These are phyloP conservation scores for Aspergillus japonicus DNA, from an alignment of 2,329 filamentous ascomycete genomes.

Conservation along the genomic window DNA sequence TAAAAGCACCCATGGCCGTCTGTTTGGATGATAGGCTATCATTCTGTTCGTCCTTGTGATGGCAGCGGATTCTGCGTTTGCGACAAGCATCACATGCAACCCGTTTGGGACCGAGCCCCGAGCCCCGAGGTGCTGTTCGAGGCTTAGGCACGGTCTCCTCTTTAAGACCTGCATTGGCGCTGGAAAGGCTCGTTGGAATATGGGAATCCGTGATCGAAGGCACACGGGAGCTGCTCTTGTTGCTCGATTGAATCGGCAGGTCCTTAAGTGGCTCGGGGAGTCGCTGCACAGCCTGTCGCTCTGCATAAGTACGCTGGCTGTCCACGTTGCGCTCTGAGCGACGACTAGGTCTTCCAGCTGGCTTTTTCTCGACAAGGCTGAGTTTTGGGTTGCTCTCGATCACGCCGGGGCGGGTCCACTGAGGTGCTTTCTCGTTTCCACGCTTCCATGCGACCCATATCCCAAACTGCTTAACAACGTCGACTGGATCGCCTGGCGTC, in stretches of 20 bases:
- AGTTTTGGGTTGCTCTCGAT: constrained; percentile 51
- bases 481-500: constrained; percentile 60
- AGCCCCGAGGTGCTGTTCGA: constrained; percentile 54
- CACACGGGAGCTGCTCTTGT: constrained; percentile 19
- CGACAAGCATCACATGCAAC: constrained; percentile 63
- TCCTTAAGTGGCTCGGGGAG: constrained; percentile 29
- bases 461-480: constrained; percentile 59
- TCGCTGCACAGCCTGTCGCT: constrained; percentile 39
- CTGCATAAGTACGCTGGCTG: constrained; percentile 41
- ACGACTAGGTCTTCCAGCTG: constrained; percentile 55
- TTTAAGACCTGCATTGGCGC: constrained; percentile 23
- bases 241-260: constrained; percentile 16
- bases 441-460: constrained; percentile 68
- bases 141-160: constrained; percentile 33
- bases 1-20: constrained; percentile 31
- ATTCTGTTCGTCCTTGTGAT: constrained; percentile 58
- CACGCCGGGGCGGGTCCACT: constrained; percentile 61
- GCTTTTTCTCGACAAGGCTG: constrained; percentile 53
- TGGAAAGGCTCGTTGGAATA: constrained; percentile 18
- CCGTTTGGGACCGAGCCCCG: constrained; percentile 58
- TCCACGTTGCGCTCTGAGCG: constrained; percentile 55
- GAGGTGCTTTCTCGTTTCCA: constrained; percentile 61
- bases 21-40: constrained; percentile 30
- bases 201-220: constrained; percentile 27
- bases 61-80: constrained; percentile 61